Percentiles rank a stretch among this genome's conserved stretches.
phyloP scores from a whole-genome alignment of 2,329 filamentous ascomycete species.

The Simplicillium aogashimaense region DNA sequence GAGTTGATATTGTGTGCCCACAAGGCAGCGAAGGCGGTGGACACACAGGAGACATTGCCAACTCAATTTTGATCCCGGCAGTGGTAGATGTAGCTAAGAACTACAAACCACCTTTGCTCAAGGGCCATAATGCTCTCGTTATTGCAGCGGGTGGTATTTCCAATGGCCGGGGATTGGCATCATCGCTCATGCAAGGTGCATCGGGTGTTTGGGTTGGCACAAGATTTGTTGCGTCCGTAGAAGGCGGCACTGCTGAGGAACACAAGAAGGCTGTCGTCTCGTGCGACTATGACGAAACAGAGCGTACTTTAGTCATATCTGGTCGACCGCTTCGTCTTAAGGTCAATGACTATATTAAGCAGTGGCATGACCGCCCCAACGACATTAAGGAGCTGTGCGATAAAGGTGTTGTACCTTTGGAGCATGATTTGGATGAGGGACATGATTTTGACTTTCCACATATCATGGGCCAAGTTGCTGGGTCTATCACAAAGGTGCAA shows the following conservation, averaged over 20 bases:
- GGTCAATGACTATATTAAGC: conserved; percentile 73
- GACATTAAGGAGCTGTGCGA: conserved; percentile 69
- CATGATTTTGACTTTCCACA: conserved; percentile 79
- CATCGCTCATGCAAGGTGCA: conserved; percentile 78
- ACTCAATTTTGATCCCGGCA: conserved; percentile 75
- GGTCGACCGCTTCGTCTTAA: conserved; percentile 73
- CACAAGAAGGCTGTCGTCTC: conserved; percentile 78
- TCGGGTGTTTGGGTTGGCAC: conserved; percentile 91
- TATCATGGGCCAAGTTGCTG: conserved; percentile 90
- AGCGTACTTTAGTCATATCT: conserved; percentile 71
- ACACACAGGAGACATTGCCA: conserved; percentile 82
- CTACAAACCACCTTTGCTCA: conserved; percentile 61
- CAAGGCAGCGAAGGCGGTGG: conserved; percentile 92
- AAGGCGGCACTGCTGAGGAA: conserved; percentile 70
- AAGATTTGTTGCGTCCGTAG: conserved; percentile 73
- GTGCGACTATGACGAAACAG: conserved; percentile 71
- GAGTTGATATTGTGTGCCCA: conserved; percentile 84
- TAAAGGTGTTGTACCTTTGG: conserved; percentile 68
- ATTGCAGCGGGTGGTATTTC: conserved; percentile 83
- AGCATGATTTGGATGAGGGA: conserved; percentile 72
- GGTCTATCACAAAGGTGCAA: conserved; percentile 64
- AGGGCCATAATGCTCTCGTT: conserved; percentile 63
- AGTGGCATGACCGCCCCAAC: conserved; percentile 69
- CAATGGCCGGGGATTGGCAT: conserved; percentile 72
- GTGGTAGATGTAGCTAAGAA: conserved; percentile 72